A percentile compares a stretch with the other conserved stretches of the same genome.
Conservation (phyloP, 148 eudicot species). For the Rhododendron kiyosumense region DNA sequence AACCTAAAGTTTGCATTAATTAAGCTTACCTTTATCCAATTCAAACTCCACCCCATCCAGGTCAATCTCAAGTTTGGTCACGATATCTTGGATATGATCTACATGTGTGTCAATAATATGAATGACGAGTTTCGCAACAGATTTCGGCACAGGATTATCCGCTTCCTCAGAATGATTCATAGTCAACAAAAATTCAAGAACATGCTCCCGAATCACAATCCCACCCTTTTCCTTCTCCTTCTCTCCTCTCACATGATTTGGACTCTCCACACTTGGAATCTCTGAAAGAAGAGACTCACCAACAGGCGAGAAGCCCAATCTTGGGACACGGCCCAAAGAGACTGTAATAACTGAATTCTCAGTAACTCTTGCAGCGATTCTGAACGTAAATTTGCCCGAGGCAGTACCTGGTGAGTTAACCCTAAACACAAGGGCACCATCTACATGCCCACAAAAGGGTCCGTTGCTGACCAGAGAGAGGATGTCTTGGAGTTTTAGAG, state of each 20-base stretch:
- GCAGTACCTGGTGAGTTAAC: conserved; percentile 90
- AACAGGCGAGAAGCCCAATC: conserved; percentile 76
- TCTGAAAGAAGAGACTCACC: conserved; percentile 76
- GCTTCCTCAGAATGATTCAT: conserved; percentile 99
- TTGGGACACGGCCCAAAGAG: conserved; percentile 80
- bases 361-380: conserved; percentile 87
- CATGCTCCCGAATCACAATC: conserved; percentile 76
- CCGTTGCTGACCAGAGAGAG: conserved; percentile 88
- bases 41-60: conserved; percentile 85
- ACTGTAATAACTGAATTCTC: conserved; percentile 87
- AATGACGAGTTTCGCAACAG: conserved; percentile 77
- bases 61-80: conserved; percentile 88
- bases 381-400: conserved; percentile 71
- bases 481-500: conserved; percentile 87
- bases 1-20: background rate
- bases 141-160: conserved; percentile 92
- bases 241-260: conserved; percentile 37
- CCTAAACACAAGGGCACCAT: conserved; percentile 87
- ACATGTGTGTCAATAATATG: conserved; percentile 93
- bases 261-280: conserved; percentile 78
- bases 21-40: conserved; percentile 65
- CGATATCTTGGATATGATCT: conserved; percentile 88
- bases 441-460: conserved; percentile 85
- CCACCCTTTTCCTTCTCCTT: conserved; percentile 36
- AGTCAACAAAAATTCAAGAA: conserved; percentile 80